Conservation (phyloP, 805 yeast species). For the Diddensiella santjacobensis region DNA sequence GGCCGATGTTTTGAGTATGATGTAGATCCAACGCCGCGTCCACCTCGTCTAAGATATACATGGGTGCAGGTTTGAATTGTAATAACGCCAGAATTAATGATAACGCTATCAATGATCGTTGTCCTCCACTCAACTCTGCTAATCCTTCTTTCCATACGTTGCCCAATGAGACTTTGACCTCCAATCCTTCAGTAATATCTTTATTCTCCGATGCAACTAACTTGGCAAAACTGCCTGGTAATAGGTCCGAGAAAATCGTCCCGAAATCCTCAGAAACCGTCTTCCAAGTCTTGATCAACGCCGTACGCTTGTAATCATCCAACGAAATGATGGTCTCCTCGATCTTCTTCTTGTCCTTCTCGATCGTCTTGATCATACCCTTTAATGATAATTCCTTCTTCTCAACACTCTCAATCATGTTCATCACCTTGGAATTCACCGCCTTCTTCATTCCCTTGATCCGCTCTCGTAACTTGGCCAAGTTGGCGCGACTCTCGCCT, state of each 20-base stretch:
- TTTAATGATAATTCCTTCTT: slow-evolving; percentile 75
- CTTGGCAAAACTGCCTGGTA: slow-evolving; percentile 88
- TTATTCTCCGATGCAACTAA: slow-evolving; percentile 75
- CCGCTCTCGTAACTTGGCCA: slow-evolving; percentile 52
- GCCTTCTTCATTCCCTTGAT: slow-evolving; percentile 70
- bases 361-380: slow-evolving; percentile 80
- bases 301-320: slow-evolving; percentile 79
- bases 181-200: slow-evolving; percentile 86
- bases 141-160: slow-evolving; percentile 93
- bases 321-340: slow-evolving; percentile 80
- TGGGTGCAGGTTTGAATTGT: slow-evolving; percentile 96
- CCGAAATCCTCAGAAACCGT: slow-evolving; percentile 91
- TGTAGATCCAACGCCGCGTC: slow-evolving; percentile 97
- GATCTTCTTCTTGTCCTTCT: slow-evolving; percentile 83
- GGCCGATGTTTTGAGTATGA: slow-evolving; percentile 97
- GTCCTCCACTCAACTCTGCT: slow-evolving; percentile 96
- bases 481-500: slow-evolving; percentile 56
- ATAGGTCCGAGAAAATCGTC: slow-evolving; percentile 75
- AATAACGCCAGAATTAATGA: slow-evolving; percentile 87
- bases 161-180: slow-evolving; percentile 85
- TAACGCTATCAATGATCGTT: slow-evolving; percentile 87
- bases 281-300: slow-evolving; percentile 77
- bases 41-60: slow-evolving; percentile 96
- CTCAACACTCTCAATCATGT: slow-evolving; percentile 86
- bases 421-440: slow-evolving; percentile 83